These are phyloP conservation scores for Metarhizium guizhouense DNA, from an alignment of 2,329 filamentous ascomycete species.

Conservation along the genomic window DNA sequence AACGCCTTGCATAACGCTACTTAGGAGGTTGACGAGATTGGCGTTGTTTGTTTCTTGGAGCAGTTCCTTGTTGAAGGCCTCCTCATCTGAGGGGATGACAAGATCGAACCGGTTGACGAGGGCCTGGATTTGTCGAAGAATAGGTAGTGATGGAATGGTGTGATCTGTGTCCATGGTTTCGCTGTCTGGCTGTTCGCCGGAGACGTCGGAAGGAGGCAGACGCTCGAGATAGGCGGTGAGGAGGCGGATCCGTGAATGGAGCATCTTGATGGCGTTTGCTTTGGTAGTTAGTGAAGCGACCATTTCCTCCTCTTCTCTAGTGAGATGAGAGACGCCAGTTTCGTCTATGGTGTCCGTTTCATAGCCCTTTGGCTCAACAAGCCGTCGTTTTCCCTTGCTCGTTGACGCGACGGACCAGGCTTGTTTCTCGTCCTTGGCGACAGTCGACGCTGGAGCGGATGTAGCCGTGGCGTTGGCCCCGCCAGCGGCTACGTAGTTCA, in stretches of 20 bases:
- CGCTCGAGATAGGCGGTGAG: slow-evolving; percentile 68
- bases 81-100: slow-evolving; percentile 60
- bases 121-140: slow-evolving; percentile 82
- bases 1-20: slow-evolving; percentile 64
- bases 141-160: slow-evolving; percentile 51
- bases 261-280: slow-evolving; percentile 87
- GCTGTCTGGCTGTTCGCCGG: slow-evolving; percentile 33
- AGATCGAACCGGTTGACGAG: slow-evolving; percentile 77
- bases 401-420: slow-evolving; percentile 36
- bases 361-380: slow-evolving; percentile 23
- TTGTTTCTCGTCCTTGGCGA: slow-evolving; percentile 31
- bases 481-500: slow-evolving; percentile 84
- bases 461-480: slow-evolving; percentile 62
- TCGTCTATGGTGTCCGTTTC: slow-evolving; percentile 26
- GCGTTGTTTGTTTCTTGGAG: slow-evolving; percentile 79
- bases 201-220: slow-evolving; percentile 57
- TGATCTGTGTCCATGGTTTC: slow-evolving; percentile 26
- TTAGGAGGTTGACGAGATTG: slow-evolving; percentile 65
- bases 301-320: slow-evolving; percentile 51
- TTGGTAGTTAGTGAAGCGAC: slow-evolving; percentile 69
- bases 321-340: slow-evolving; percentile 29
- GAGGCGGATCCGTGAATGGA: slow-evolving; percentile 67
- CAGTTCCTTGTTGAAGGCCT: slow-evolving; percentile 60
- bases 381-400: slow-evolving; percentile 41
- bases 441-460: slow-evolving; percentile 29